Evolutionary conservation across 306 rosid species (phyloP), one percentile per base, ranked within the genome.

Genomic region (Cyamopsis tetragonoloba): DNA sequence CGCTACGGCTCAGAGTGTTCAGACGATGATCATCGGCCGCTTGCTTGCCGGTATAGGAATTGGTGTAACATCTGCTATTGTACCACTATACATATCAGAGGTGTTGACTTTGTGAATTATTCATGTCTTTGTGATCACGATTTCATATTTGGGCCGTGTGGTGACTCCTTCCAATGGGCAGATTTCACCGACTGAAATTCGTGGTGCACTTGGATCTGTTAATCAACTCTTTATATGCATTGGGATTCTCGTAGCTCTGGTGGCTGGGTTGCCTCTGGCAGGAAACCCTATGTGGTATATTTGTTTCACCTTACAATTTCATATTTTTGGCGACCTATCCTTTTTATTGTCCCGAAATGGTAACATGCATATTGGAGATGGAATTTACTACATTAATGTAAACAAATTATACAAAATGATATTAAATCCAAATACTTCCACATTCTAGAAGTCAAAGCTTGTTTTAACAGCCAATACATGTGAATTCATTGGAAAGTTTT

Each of bases 181-280:
- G 98, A 89, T 93, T 67, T 93, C 98, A 30, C 98, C 98, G 68
- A 93, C 98, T 6, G 97, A 93, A 80, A 85, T 93, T 59, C 97
- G 98, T 24, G 98, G 98, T 13, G 86, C 96, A 8, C 96, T 93
- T 7, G 98, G 98, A 76, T 86, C 98, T 58, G 84, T 93, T 67
- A 93, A 93, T 61, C 98, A 93, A 71, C 96, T 93, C 66, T 93
- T 89, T 49, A 93, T 93, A 62, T 89, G 98, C 23, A 44, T 93
- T 44, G 98, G 98, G 68, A 89, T 93, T 80, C 98, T 93, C 72
- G 68, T 76, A 34, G 98, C 98, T 0, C 83, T 93, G 64, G 85
- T 93, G 70, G 95, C 88, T 83, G 98, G 98, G 38, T 77, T 93
- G 71, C 98, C 98, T 74, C 86, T 93, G 42, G 87, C 96, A 6